Conservation (phyloP, 1,284 basidiomycete species). For the Ganoderma meredithae region DNA sequence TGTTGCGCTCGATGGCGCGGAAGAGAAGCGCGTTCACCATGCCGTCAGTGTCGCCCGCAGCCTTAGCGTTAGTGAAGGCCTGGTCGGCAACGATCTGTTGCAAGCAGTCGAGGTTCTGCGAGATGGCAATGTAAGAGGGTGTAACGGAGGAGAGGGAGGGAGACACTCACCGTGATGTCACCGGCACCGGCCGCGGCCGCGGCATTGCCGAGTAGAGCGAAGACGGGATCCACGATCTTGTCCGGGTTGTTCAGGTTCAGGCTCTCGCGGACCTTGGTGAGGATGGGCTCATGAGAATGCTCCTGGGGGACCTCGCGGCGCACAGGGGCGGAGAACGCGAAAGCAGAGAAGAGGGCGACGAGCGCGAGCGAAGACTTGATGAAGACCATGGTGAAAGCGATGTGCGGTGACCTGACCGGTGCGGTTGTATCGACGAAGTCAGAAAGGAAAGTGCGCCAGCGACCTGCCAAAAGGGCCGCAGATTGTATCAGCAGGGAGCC, state of each 20-base stretch:
- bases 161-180: constrained; percentile 53
- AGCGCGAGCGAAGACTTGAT: constrained; percentile 48
- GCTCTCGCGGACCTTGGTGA: constrained; percentile 55
- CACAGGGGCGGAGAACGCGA: constrained; percentile 52
- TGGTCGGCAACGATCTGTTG: constrained; percentile 72
- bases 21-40: constrained; percentile 68
- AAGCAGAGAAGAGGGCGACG: constrained; percentile 46
- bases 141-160: background rate
- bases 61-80: constrained; percentile 78
- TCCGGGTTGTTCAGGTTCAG: constrained; percentile 66
- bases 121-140: background rate
- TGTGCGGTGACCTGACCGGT: constrained; percentile 31
- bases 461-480: constrained; percentile 29
- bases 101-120: constrained; percentile 66
- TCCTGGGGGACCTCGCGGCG: constrained; percentile 75
- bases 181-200: constrained; percentile 64
- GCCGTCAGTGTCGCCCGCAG: constrained; percentile 61
- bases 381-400: constrained; percentile 50
- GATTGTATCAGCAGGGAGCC: background rate
- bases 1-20: constrained; percentile 75
- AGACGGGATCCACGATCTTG: constrained; percentile 68
- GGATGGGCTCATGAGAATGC: constrained; percentile 68
- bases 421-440: constrained; percentile 33
- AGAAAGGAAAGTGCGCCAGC: constrained; percentile 39
- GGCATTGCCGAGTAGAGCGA: constrained; percentile 69